Percentiles rank a stretch among this genome's conserved stretches.
phyloP scores from a whole-genome alignment of 2,329 filamentous ascomycete genomes.

The Aureobasidium sp. region DNA sequence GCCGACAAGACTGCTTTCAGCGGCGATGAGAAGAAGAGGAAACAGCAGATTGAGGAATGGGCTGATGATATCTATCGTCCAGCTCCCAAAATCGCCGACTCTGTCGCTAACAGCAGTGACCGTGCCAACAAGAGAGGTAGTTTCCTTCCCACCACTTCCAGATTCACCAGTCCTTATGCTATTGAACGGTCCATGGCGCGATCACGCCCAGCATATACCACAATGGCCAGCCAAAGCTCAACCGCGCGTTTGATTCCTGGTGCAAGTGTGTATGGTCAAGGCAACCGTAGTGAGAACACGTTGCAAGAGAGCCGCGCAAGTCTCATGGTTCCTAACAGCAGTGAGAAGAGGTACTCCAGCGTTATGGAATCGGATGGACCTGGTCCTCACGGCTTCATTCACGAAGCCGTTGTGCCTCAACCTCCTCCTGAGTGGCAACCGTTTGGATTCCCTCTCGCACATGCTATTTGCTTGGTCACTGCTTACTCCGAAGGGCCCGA shows the following conservation, averaged over 20 bases:
- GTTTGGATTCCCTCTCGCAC: slow-evolving; percentile 88
- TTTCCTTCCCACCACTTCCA: slow-evolving; percentile 87
- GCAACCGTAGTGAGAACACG: slow-evolving; percentile 50
- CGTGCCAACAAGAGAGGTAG: slow-evolving; percentile 72
- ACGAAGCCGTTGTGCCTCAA: slow-evolving; percentile 91
- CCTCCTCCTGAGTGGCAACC: slow-evolving; percentile 96
- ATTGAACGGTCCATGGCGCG: slow-evolving; percentile 52
- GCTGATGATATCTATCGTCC: slow-evolving; percentile 94
- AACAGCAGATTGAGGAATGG: slow-evolving; percentile 96
- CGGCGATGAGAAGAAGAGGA: slow-evolving; percentile 71
- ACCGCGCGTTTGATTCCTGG: slow-evolving; percentile 60
- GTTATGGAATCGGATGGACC: slow-evolving; percentile 53
- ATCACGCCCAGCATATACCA: slow-evolving; percentile 59
- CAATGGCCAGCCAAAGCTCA: slow-evolving; percentile 86
- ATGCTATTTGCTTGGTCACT: slow-evolving; percentile 89
- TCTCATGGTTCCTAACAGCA: slow-evolving; percentile 33
- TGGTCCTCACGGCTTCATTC: slow-evolving; percentile 88
- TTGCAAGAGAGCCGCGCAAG: slow-evolving; percentile 39
- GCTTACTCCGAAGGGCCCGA: slow-evolving; percentile 94
- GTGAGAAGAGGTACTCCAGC: slow-evolving; percentile 45
- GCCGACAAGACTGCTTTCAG: slow-evolving; percentile 78
- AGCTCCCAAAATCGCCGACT: slow-evolving; percentile 70
- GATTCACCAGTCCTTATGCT: slow-evolving; percentile 86
- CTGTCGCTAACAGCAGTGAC: slow-evolving; percentile 54
- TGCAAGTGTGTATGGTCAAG: slow-evolving; percentile 59